Evolutionary conservation across 2,329 filamentous ascomycete species (phyloP), one percentile per base, ranked within the genome.

Genomic region (Cytospora leucostoma): DNA sequence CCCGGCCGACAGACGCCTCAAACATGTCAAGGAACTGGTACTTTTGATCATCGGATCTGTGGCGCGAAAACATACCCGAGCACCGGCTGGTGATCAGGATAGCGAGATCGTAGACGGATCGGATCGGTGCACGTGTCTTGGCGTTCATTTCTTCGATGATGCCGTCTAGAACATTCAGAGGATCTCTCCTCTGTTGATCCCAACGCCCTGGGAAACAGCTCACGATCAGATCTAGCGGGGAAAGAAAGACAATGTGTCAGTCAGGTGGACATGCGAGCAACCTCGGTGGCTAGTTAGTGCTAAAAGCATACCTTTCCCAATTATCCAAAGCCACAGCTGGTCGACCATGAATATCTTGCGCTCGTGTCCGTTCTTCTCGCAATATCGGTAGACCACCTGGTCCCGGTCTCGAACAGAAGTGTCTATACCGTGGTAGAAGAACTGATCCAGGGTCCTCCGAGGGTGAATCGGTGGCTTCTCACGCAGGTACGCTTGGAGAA

Each of bases 11-110:
- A 2, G 82, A 85, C 11, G 80, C 80, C 66, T 89, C 86, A 65
- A 90, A 89, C 83, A 89, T 89, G 66, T 89, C 86, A 2, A 89
- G 71, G 59, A 89, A 88, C 65, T 87, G 84, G 57, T 85, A 87
- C 37, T 86, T 79, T 61, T 87, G 84, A 65, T 87, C 81, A 34
- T 81, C 82, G 56, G 83, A 76, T 5, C 81, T 78, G 65, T 86
- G 82, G 10, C 84, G 78, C 67, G 88, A 85, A 68, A 88, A 89
- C 49, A 85, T 80, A 8, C 84, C 85, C 17, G 80, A 83, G 71
- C 87, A 86, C 40, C 86, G 78, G 63, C 80, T 80, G 2, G 84
- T 84, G 65, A 89, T 88, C 12, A 87, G 77, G 68, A 84, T 82
- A 1, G 85, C 84, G 13, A 89, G 77, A 62, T 89, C 86, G 66